These are phyloP conservation scores for Naematelia aurantialba DNA, from an alignment of 768 basidiomycete species.

Conservation along the genomic window DNA sequence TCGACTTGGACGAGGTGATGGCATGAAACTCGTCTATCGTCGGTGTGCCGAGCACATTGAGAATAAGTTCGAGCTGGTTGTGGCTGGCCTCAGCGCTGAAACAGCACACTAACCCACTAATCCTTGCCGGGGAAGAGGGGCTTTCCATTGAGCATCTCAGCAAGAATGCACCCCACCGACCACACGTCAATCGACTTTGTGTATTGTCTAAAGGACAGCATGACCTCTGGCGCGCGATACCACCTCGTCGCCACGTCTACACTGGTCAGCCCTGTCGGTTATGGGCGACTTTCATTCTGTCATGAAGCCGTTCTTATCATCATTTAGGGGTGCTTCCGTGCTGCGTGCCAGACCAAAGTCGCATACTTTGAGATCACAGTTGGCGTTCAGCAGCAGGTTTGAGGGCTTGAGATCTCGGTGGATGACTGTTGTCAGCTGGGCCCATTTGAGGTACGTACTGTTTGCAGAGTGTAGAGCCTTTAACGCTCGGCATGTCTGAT, in stretches of 20 bases:
- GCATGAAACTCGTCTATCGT: conserved; percentile 97
- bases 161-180: conserved; percentile 56
- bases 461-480: conserved; percentile 95
- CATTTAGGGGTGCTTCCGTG: conserved; percentile 26
- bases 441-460: conserved; percentile 13
- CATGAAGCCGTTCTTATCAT: conserved; percentile 43
- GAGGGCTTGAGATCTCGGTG: conserved; percentile 55
- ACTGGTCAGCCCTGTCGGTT: conserved; percentile 4
- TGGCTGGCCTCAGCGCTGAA: conserved; percentile 58
- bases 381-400: conserved; percentile 52
- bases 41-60: conserved; percentile 95
- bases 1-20: conserved; percentile 83
- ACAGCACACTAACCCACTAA: conserved; percentile 54
- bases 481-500: conserved; percentile 88
- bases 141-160: conserved; percentile 96
- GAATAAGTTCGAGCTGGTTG: conserved; percentile 89
- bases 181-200: conserved; percentile 65
- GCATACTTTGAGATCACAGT: conserved; percentile 56
- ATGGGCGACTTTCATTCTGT: conserved; percentile 41
- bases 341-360: conserved; percentile 90
- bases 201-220: conserved; percentile 99
- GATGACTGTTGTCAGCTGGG: conserved; percentile 54
- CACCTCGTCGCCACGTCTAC: conserved; percentile 82
- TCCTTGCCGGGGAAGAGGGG: conserved; percentile 93
- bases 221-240: conserved; percentile 99